phyloP scores from a whole-genome alignment of 2,329 filamentous ascomycete species.

The Colletotrichum somersetense region DNA sequence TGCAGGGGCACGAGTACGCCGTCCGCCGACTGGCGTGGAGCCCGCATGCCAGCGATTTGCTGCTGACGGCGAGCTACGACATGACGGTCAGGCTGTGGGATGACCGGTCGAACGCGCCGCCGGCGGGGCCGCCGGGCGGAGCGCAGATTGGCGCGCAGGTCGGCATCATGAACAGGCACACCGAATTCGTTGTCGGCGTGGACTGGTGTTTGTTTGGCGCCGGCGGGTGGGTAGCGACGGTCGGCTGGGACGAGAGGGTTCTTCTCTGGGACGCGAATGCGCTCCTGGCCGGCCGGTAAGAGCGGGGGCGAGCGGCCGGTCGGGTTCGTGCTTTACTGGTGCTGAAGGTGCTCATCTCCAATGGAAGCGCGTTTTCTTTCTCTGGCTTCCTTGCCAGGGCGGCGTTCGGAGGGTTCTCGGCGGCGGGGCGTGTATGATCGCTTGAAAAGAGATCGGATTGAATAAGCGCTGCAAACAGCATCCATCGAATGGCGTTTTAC shows the following conservation, averaged over 20 bases:
- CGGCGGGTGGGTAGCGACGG: slow-evolving; percentile 95
- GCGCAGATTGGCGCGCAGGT: slow-evolving; percentile 75
- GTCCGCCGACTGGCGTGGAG: slow-evolving; percentile 90
- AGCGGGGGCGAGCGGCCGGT: not conserved
- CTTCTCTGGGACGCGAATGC: slow-evolving; percentile 89
- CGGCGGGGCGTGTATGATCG: not conserved
- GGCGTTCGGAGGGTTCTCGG: slow-evolving; percentile 26
- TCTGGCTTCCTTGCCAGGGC: slow-evolving; percentile 19
- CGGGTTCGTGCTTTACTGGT: not conserved
- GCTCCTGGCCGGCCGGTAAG: slow-evolving; percentile 49
- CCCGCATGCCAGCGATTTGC: slow-evolving; percentile 88
- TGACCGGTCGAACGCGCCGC: slow-evolving; percentile 69
- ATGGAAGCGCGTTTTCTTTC: not conserved
- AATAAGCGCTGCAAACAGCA: not conserved
- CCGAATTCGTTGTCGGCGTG: slow-evolving; percentile 94
- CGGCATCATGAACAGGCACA: slow-evolving; percentile 91
- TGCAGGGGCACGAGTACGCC: slow-evolving; percentile 92
- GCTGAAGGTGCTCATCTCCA: not conserved
- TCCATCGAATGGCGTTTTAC: slow-evolving; percentile 2
- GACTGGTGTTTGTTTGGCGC: slow-evolving; percentile 98
- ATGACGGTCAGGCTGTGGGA: slow-evolving; percentile 98
- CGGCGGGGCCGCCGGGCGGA: slow-evolving; percentile 51
- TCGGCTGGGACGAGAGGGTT: slow-evolving; percentile 93
- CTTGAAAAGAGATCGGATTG: not conserved
- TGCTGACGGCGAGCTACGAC: slow-evolving; percentile 94